These are phyloP conservation scores for Raffaelea arxii DNA, from an alignment of 2,329 filamentous ascomycete species.

Conservation along the genomic window DNA sequence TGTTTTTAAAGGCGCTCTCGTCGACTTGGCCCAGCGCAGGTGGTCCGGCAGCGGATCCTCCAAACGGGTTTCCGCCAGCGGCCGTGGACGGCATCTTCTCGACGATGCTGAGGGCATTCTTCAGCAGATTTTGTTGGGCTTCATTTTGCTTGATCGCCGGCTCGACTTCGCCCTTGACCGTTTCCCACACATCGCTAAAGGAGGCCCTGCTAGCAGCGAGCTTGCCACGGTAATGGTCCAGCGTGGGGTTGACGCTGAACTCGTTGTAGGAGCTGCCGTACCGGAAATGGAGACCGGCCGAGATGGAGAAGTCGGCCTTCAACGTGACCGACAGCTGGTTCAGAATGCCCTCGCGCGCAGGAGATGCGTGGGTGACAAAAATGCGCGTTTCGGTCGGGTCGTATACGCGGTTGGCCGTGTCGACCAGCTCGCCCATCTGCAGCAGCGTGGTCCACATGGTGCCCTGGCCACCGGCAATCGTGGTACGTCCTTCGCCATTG, in stretches of 20 bases:
- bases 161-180: slow-evolving; percentile 91
- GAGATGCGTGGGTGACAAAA: slow-evolving; percentile 94
- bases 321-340: slow-evolving; percentile 96
- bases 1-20: slow-evolving; percentile 99
- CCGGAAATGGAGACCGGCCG: slow-evolving; percentile 92
- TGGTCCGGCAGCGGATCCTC: slow-evolving; percentile 67
- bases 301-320: slow-evolving; percentile 97
- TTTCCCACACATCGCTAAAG: slow-evolving; percentile 99
- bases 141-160: slow-evolving; percentile 90
- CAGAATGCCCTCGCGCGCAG: slow-evolving; percentile 87
- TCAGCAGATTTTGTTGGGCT: slow-evolving; percentile 82
- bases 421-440: slow-evolving; percentile 96
- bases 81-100: slow-evolving; percentile 95
- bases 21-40: slow-evolving; percentile 79
- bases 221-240: slow-evolving; percentile 98
- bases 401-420: slow-evolving; percentile 96
- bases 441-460: slow-evolving; percentile 99
- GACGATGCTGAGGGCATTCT: slow-evolving; percentile 88
- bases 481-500: slow-evolving; percentile 94
- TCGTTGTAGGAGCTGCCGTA: slow-evolving; percentile 99
- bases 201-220: slow-evolving; percentile 95
- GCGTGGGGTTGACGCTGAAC: slow-evolving; percentile 95
- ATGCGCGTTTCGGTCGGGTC: slow-evolving; percentile 95
- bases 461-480: slow-evolving; percentile 93
- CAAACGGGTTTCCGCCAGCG: slow-evolving; percentile 93